phyloP scores from a whole-genome alignment of 305 asterid species.

The Fraxinus greggii region DNA sequence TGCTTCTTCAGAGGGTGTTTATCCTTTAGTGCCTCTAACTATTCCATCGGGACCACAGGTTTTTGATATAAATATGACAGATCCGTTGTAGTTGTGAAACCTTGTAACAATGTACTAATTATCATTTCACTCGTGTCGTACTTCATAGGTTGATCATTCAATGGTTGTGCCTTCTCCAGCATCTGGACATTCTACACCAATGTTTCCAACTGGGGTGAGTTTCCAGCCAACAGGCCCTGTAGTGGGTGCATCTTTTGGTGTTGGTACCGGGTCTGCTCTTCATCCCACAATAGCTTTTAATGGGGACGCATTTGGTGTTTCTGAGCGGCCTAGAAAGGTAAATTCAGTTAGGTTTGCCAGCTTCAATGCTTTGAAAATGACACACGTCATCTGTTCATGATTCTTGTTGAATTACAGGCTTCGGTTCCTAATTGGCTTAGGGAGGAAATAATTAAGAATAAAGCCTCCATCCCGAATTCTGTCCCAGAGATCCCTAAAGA shows the following conservation, averaged over 20 bases:
- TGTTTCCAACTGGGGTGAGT: conserved; percentile 66
- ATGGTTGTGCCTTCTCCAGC: conserved; percentile 55
- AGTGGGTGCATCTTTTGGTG: conserved; percentile 63
- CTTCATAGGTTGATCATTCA: conserved; percentile 64
- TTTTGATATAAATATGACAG: conserved; percentile 22
- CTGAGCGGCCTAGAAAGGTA: conserved; percentile 95
- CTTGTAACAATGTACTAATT: conserved; percentile 15
- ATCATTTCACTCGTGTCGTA: conserved; percentile 21
- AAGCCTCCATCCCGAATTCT: conserved; percentile 72
- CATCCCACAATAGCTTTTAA: conserved; percentile 61
- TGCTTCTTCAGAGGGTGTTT: conserved; percentile 51
- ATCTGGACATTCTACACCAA: conserved; percentile 60
- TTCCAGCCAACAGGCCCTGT: conserved; percentile 61
- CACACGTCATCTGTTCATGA: conserved; percentile 11
- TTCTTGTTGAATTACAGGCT: conserved; percentile 54
- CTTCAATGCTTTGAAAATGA: conserved; percentile 17
- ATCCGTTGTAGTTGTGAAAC: conserved; percentile 17
- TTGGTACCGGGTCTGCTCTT: conserved; percentile 54
- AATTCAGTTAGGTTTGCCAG: conserved; percentile 11
- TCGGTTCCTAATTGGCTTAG: conserved; percentile 98
- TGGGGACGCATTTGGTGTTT: conserved; percentile 62
- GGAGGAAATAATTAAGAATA: conserved; percentile 92
- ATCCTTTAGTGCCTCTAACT: conserved; percentile 56
- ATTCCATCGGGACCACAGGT: conserved; percentile 69
- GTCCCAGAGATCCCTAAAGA: conserved; percentile 41